These are phyloP conservation scores for Aspergillus ruber DNA, from an alignment of 2,329 filamentous ascomycete species.

Conservation along the genomic window DNA sequence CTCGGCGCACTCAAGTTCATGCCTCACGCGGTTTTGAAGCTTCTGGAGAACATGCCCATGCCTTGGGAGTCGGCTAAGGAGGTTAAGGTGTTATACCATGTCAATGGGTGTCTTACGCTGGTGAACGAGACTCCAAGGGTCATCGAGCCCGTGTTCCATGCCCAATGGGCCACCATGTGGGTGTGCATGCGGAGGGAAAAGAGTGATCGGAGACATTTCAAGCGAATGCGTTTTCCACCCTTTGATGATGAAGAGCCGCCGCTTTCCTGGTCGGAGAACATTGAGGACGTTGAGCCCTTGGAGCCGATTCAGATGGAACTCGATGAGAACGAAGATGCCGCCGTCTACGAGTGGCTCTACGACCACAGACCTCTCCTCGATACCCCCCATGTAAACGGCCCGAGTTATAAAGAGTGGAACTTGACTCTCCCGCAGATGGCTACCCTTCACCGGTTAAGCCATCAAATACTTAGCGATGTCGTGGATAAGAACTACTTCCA, in stretches of 20 bases:
- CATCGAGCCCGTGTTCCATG: slow-evolving; percentile 95
- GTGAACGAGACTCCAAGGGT: slow-evolving; percentile 96
- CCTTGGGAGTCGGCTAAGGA: slow-evolving; percentile 95
- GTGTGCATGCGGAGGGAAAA: slow-evolving; percentile 97
- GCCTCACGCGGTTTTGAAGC: slow-evolving; percentile 95
- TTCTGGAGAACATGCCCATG: slow-evolving; percentile 99
- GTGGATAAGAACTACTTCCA: slow-evolving; percentile 97
- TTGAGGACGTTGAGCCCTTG: slow-evolving; percentile 94
- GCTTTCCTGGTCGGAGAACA: slow-evolving; percentile 95
- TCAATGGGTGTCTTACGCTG: slow-evolving; percentile 92
- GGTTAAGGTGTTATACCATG: slow-evolving; percentile 96
- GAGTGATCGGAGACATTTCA: slow-evolving; percentile 91
- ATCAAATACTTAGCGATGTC: slow-evolving; percentile 82
- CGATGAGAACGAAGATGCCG: slow-evolving; percentile 83
- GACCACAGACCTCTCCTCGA: slow-evolving; percentile 87
- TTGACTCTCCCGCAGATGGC: slow-evolving; percentile 92
- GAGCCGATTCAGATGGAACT: slow-evolving; percentile 99
- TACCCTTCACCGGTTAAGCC: slow-evolving; percentile 82
- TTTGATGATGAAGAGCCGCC: slow-evolving; percentile 98
- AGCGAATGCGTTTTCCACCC: slow-evolving; percentile 96
- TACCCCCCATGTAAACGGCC: slow-evolving; percentile 88
- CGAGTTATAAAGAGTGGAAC: slow-evolving; percentile 96
- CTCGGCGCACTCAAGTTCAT: slow-evolving; percentile 97
- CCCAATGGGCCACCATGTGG: slow-evolving; percentile 99
- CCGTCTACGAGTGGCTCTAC: slow-evolving; percentile 96